Evolutionary conservation across 768 basidiomycete species (phyloP), one percentile per base, ranked within the genome.

Genomic region (Cantharellus anzutake): DNA sequence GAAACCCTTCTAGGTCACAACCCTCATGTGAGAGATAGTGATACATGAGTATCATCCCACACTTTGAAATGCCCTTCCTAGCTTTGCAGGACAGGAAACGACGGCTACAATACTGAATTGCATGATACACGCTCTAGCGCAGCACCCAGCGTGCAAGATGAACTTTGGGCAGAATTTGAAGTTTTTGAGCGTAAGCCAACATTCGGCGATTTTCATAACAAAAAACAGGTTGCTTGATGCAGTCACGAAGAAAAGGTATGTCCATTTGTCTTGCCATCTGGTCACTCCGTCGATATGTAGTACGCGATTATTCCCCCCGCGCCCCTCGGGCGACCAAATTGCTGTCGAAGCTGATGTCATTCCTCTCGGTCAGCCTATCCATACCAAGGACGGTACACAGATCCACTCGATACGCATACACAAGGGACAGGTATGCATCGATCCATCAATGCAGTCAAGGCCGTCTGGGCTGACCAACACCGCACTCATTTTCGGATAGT

Each of bases 21-120:
- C 20, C 20, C 20, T 29, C 20, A 29, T 29, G 20, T 29, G 20
- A 29, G 20, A 29, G 20, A 29, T 29, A 29, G 20, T 29, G 20
- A 29, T 29, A 29, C 20, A 29, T 29, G 20, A 29, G 20, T 29
- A 29, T 29, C 1, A 29, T 29, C 20, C 20, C 20, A 29, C 20
- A 29, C 20, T 29, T 29, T 29, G 20, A 29, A 29, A 29, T 29
- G 20, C 20, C 20, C 20, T 29, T 29, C 20, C 20, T 56, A 73
- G 71, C 4, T 68, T 74, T 66, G 73, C 70, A 29, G 74, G 74
- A 41, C 72, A 73, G 65, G 74, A 76, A 63, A 75, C 75, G 2
- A 73, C 73, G 11, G 67, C 72, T 2, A 67, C 66, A 56, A 68
- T 71, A 53, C 59, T 74, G 41, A 65, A 61, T 50, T 74, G 72